Percentiles rank a stretch among this genome's conserved stretches.
phyloP scores from a whole-genome alignment of 2,329 filamentous ascomycete species.

The Phaeosphaeriaceae sp. region DNA sequence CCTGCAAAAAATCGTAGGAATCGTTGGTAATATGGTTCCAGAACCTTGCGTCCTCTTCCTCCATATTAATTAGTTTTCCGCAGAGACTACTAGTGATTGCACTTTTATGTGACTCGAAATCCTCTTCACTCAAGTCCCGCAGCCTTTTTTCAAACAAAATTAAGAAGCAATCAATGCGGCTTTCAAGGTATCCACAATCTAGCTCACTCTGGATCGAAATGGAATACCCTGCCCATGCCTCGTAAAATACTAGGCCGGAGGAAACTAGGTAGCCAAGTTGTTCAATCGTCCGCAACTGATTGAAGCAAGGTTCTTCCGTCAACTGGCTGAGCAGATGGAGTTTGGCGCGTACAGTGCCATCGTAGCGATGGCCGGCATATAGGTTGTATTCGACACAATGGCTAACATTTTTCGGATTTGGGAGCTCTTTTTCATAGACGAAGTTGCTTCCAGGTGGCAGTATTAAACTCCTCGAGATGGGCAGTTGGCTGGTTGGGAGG shows the following conservation, averaged over 20 bases:
- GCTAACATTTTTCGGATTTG: constrained; percentile 83
- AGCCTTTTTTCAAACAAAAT: constrained; percentile 69
- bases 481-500: constrained; percentile 82
- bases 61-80: constrained; percentile 90
- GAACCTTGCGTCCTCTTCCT: constrained; percentile 80
- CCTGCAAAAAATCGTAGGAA: constrained; percentile 86
- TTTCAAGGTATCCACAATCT: constrained; percentile 81
- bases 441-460: constrained; percentile 82
- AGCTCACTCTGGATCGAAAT: constrained; percentile 94
- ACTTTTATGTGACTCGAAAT: constrained; percentile 90
- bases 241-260: constrained; percentile 75
- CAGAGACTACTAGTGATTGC: constrained; percentile 85
- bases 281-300: constrained; percentile 94
- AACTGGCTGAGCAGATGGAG: constrained; percentile 86
- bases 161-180: constrained; percentile 86
- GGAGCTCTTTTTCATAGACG: constrained; percentile 78
- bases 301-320: constrained; percentile 90
- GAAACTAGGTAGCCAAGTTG: constrained; percentile 97
- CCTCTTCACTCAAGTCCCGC: constrained; percentile 76
- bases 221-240: constrained; percentile 77
- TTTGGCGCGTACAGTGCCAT: constrained; percentile 75
- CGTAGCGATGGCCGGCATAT: constrained; percentile 55
- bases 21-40: constrained; percentile 87
- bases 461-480: constrained; percentile 75
- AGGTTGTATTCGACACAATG: constrained; percentile 60